Conservation (phyloP, 176 grass and related monocot species). For the Musa troglodytarum region DNA sequence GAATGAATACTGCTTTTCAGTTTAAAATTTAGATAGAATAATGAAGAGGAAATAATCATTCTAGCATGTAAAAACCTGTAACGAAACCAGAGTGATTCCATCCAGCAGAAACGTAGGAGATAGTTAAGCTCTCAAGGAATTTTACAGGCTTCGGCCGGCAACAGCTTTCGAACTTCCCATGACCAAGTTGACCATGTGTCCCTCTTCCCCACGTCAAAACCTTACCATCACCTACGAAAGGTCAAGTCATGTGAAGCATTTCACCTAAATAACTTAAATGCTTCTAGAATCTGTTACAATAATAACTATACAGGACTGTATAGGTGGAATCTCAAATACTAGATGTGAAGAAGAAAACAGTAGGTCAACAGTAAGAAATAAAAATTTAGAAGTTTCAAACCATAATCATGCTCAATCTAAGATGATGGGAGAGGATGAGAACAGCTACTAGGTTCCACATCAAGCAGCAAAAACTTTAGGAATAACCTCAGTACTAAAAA, state of each 20-base stretch:
- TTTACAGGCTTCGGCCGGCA: constrained; percentile 44
- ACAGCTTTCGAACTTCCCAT: constrained; percentile 43
- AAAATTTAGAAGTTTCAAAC: no score
- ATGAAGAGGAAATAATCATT: constrained; percentile 5
- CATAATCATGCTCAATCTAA: no score
- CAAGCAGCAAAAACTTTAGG: neutral
- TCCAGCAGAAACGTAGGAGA: constrained; percentile 70
- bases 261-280: neutral
- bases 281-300: neutral
- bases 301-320: neutral
- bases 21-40: neutral
- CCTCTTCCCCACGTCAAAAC: constrained; percentile 85
- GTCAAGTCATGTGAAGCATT: neutral
- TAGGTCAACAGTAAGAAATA: no score
- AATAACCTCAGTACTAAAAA: neutral
- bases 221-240: constrained; percentile 61
- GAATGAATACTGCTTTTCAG: neutral
- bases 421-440: no score
- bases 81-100: constrained; percentile 98
- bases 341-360: neutral
- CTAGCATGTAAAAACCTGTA: constrained; percentile 56
- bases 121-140: constrained; percentile 50
- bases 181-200: constrained; percentile 73
- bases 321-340: neutral
- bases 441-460: no score